phyloP scores from a whole-genome alignment of 73 alveolate species.

The Breviolum minutum region DNA sequence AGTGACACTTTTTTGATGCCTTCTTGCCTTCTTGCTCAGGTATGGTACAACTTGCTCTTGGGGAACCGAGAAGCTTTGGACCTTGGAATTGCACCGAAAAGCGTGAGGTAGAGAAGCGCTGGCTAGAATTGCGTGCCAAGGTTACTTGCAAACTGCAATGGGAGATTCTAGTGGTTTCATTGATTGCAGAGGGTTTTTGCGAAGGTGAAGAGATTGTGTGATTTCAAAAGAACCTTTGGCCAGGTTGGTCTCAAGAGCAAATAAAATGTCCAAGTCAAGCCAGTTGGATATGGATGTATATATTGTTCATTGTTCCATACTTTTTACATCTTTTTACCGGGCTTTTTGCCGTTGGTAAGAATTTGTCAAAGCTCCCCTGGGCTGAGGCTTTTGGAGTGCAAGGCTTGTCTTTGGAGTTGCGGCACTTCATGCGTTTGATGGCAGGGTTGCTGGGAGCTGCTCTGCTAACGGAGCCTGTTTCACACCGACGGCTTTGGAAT shows the following conservation, averaged over 20 bases:
- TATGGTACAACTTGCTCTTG: constrained; percentile 5
- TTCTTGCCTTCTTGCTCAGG: not conserved
- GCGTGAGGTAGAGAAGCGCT: constrained; percentile 85
- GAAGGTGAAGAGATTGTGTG: no score
- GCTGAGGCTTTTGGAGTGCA: constrained; percentile 90
- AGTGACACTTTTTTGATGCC: not conserved
- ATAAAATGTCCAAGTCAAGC: not conserved
- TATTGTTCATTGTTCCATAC: no score
- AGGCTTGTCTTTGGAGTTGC: constrained; percentile 74
- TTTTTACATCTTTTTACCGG: not conserved
- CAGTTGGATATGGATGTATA: not conserved
- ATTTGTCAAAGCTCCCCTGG: not conserved
- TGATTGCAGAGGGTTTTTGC: no score
- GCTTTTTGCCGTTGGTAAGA: not conserved
- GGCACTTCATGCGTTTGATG: constrained; percentile 90
- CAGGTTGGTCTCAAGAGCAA: no score
- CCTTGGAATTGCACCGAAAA: constrained; percentile 79
- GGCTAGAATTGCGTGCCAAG: constrained; percentile 92
- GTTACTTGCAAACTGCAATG: not conserved
- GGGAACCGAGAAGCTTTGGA: not conserved
- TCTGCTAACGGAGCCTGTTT: constrained; percentile 62
- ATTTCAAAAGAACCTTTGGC: no score
- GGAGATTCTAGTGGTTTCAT: no score
- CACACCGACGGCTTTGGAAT: constrained; percentile 60
- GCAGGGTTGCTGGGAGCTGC: constrained; percentile 85